Base-by-base conservation (phyloP, 2,329 filamentous ascomycete genomes). In the Monilinia vaccinii-corymbosi region DNA sequence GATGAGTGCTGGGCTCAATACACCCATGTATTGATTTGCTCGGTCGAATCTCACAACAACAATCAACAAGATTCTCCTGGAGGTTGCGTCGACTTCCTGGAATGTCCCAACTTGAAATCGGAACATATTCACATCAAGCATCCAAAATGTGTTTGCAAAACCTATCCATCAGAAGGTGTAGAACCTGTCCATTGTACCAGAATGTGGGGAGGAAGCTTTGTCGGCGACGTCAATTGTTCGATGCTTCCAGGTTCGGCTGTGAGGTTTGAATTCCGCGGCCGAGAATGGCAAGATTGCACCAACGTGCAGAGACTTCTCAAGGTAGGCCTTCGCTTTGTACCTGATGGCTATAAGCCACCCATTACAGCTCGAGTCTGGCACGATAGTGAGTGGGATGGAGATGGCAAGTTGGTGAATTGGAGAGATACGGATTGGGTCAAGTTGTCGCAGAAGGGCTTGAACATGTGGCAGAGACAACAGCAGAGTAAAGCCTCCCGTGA, bases 381-480 rank as follows among this genome's bases (percentile, higher is more conserved):
- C 40, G 49, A 55, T 46, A 16, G 32, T 23, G 57, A 60, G 48
- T 60, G 57, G 57, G 25, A 34, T n/a, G 57, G 57, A 25, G 42
- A 16, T 7, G n/a, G 21, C n/a, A 44, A 46, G 8, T 16, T 23
- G 23, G 42, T 60, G 8, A 42, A 55, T 47, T 60, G 57, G 57
- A 46, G 49, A 55, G 40, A 31, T 18, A 60, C 32, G 14, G 49
- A 60, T 46, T 60, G 57, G 49, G 57, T 46, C 34, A 28, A 21
- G 57, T 28, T 55, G n/a, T 23, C 57, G 14, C 23, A 55, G 25
- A 47, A 38, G 2, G 38, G 40, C n/a, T 47, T 28, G 40, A 7
- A 1, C 14, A 32, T 16, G 13, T 44, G 51, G 50, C n/a, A 31
- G 40, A 32, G 28, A 23, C 25, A 16, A 13, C 10, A 32, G 3